Conservation (phyloP, 1,284 basidiomycete species). For the Austroboletus novae-zelandiae region DNA sequence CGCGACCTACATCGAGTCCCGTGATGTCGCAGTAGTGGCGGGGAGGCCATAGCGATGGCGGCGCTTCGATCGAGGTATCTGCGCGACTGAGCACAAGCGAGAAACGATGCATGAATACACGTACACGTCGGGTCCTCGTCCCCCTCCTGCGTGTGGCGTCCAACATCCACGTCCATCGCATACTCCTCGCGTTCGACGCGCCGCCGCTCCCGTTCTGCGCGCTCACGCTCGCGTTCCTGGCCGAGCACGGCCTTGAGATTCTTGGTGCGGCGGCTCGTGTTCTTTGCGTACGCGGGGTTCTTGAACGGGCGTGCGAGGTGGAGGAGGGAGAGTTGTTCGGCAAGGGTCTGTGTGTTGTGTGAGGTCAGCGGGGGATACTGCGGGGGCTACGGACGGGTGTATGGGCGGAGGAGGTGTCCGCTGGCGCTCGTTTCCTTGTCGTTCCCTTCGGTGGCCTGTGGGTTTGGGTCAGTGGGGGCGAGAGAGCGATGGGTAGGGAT, state of each 20-base stretch:
- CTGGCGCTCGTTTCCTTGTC: constrained; percentile 24
- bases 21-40: constrained; percentile 87
- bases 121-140: constrained; percentile 69
- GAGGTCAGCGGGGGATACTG: neutral
- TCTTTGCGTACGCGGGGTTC: constrained; percentile 66
- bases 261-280: constrained; percentile 65
- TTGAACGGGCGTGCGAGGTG: constrained; percentile 72
- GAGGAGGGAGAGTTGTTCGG: constrained; percentile 69
- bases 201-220: constrained; percentile 58
- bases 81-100: neutral
- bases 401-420: constrained; percentile 15
- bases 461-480: neutral
- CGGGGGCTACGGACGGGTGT: constrained; percentile 21
- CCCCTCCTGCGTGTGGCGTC: constrained; percentile 15
- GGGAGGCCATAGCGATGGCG: constrained; percentile 77
- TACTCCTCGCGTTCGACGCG: constrained; percentile 44
- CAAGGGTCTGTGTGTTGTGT: constrained; percentile 49
- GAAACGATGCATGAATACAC: constrained; percentile 21
- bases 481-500: neutral
- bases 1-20: constrained; percentile 61
- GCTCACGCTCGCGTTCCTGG: constrained; percentile 72
- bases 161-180: constrained; percentile 41
- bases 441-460: constrained; percentile 36
- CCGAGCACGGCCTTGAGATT: constrained; percentile 72
- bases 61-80: constrained; percentile 85